Base-by-base conservation (phyloP, 2,329 filamentous ascomycete species). In the Mariannaea sp. region DNA sequence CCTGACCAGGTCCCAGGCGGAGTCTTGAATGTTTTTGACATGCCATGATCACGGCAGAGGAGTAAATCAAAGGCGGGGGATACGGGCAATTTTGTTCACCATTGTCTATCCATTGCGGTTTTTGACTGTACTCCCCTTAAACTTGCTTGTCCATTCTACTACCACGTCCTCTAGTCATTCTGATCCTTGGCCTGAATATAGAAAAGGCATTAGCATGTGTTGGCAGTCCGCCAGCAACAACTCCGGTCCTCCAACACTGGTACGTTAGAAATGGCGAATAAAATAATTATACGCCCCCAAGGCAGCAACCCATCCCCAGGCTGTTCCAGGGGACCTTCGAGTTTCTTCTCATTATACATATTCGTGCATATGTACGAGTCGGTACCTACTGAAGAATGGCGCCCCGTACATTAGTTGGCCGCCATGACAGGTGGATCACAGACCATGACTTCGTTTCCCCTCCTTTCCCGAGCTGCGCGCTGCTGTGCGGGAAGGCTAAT, bases 401-500 rank as follows among this genome's bases (percentile, higher is more conserved):
- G 33, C 56, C 52, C 58, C 52, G 46, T 64, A 60, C 63, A 65
- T 65, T 65, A 64, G 59, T 52, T 58, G 44, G 49, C 38, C 47
- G 38, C 46, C 8, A 22, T 55, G 64, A 56, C 53, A 59, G 60
- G 59, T 65, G 64, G 60, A 56, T 62, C 56, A 39, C 32, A 17
- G 32, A 42, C 59, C 51, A 65, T 59, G 43, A 56, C 50, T 56
- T 55, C 44, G 49, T 19, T 43, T 48, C 26, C 55, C 51, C 53
- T 49, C 53, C 55, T 57, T 62, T 55, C 56, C 60, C 62, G 50
- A 57, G 53, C 60, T 64, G 61, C 62, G 50, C 53, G 48, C 51
- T 65, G 65, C 57, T 61, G 59, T 56, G 58, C 67, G 67, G 67
- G 67, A 69, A 67, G 66, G 38, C 66, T 69, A 68, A 69, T 65